phyloP scores from a whole-genome alignment of 768 basidiomycete species.

The Strobilomyces dryophilus region DNA sequence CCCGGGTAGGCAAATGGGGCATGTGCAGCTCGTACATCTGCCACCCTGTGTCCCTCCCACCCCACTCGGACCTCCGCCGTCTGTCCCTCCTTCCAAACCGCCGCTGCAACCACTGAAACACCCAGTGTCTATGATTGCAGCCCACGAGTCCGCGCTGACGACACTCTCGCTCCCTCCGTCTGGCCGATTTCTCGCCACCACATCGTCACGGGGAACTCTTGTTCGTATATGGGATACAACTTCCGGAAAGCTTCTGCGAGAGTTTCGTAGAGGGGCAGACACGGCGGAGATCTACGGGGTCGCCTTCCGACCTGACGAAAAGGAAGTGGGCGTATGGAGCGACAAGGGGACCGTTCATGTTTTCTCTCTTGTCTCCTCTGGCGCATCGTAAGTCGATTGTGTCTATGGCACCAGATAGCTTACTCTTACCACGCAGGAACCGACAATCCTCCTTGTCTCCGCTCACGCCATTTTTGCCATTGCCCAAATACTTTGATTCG shows the following conservation, averaged over 20 bases:
- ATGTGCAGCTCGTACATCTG: conserved; percentile 83
- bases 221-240: conserved; percentile 82
- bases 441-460: conserved; percentile 82
- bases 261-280: conserved; percentile 83
- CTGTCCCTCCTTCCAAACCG: conserved; percentile 49
- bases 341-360: conserved; percentile 94
- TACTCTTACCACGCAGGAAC: conserved; percentile 47
- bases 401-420: conserved; percentile 3
- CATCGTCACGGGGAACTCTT: conserved; percentile 79
- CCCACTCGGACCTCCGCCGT: conserved; percentile 51
- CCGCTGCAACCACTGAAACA: conserved; percentile 57
- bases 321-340: conserved; percentile 87
- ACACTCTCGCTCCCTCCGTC: conserved; percentile 76
- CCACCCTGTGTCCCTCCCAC: conserved; percentile 70
- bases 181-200: conserved; percentile 77
- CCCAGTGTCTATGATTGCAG: conserved; percentile 76
- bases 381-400: conserved; percentile 52
- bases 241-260: conserved; percentile 69
- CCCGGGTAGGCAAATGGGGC: conserved; percentile 81
- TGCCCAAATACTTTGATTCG: conserved; percentile 91
- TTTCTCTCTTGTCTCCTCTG: conserved; percentile 68
- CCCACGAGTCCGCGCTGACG: conserved; percentile 76
- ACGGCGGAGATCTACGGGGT: conserved; percentile 91
- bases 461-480: conserved; percentile 71
- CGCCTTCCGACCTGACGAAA: conserved; percentile 81